Evolutionary conservation across 2,329 filamentous ascomycete genomes (phyloP).

Genomic region (Byssothecium circinans): DNA sequence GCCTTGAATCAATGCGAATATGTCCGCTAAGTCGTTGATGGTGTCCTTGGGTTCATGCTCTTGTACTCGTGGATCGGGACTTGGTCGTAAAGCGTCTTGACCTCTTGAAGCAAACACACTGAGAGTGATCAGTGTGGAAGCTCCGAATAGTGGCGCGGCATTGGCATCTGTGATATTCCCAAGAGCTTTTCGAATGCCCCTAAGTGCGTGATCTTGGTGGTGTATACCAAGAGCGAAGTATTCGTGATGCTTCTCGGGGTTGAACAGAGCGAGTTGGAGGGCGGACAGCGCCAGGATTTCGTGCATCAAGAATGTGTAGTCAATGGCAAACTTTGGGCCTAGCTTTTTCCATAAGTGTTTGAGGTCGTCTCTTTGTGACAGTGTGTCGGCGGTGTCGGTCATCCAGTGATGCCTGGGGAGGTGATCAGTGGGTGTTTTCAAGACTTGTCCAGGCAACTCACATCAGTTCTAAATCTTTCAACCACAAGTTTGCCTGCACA

Average conservation of each 20-base stretch:
- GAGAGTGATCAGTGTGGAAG: slow-evolving; percentile 34
- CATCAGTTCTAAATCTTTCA: slow-evolving; percentile 40
- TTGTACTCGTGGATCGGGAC: neutral
- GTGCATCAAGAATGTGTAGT: slow-evolving; percentile 44
- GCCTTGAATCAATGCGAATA: slow-evolving; percentile 40
- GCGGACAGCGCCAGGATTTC: slow-evolving; percentile 47
- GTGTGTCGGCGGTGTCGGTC: slow-evolving; percentile 23
- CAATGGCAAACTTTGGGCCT: slow-evolving; percentile 39
- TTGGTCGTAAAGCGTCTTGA: slow-evolving; percentile 22
- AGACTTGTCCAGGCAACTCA: slow-evolving; percentile 14
- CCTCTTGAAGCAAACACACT: slow-evolving; percentile 35
- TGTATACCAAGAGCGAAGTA: slow-evolving; percentile 41
- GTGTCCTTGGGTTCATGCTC: slow-evolving; percentile 10
- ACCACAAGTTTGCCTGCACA: slow-evolving; percentile 30
- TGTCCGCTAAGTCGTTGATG: slow-evolving; percentile 38
- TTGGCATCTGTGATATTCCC: slow-evolving; percentile 33
- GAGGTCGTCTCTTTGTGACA: slow-evolving; percentile 31
- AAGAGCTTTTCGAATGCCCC: slow-evolving; percentile 30
- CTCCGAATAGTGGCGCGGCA: slow-evolving; percentile 34
- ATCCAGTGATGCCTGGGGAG: slow-evolving; percentile 39
- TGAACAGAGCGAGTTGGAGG: slow-evolving; percentile 40
- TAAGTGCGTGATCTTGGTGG: slow-evolving; percentile 43
- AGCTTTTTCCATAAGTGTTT: slow-evolving; percentile 37
- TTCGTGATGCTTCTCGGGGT: slow-evolving; percentile 23
- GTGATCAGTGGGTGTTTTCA: slow-evolving; percentile 4